Evolutionary conservation across 805 yeast species (phyloP), one percentile per base, ranked within the genome.

Genomic region (Candida lessepsii): DNA sequence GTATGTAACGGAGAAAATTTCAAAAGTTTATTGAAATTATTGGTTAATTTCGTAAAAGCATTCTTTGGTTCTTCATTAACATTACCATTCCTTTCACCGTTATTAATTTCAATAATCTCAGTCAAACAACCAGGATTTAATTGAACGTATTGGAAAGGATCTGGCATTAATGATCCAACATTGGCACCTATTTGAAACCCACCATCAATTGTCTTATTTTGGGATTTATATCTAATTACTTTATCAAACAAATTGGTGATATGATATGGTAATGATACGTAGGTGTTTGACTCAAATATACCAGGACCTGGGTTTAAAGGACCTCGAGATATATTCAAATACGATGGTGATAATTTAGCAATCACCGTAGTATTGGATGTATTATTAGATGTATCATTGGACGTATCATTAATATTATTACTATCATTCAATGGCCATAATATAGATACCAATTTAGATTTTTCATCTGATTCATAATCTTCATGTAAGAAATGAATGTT

Each of bases 41-140:
- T 49, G 21, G 70, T 59, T 42, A 67, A 43, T 44, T 63, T 63
- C 42, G 60, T 53, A 40, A 63, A 59, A 1, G 70, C 58, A 34
- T 54, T 61, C 29, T 52, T 51, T 6, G 25, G n/a, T 21, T 40
- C 39, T 16, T 14, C 15, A 6, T 44, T 21, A 11, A 37, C 50
- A 25, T 39, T 34, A 17, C 29, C 31, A 13, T 40, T 35, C 24
- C 50, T 41, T 9, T 29, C 39, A n/a, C 39, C 29, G 21, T 39
- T 39, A n/a, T 33, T 37, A 11, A 52, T 25, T 14, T 47, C 57
- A 9, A 54, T 32, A 11, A 53, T 49, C 23, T 46, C 48, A 7
- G 58, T 58, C 10, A 71, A 44, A 47, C 82, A 77, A 0, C 84
- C 81, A 0, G 83, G 81, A 14, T 72, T 76, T 39, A 78, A 56